A percentile compares a stretch with the other conserved stretches of the same genome.
Evolutionary conservation across 179 eudicot genomes (phyloP).

Genomic region (Corrigiola litoralis): DNA sequence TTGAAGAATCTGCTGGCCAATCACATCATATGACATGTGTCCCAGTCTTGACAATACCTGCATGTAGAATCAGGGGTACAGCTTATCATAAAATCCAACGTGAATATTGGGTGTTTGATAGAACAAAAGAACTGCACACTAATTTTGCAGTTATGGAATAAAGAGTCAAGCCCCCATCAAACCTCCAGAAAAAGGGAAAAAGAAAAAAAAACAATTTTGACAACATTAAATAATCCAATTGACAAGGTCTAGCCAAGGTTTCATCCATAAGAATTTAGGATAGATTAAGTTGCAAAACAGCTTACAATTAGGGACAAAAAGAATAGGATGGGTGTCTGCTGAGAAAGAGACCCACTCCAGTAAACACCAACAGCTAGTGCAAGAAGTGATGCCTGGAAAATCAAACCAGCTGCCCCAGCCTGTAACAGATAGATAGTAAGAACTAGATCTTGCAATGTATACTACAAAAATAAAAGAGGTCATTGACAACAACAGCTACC

Average conservation of each 20-base stretch:
- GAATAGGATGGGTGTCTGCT: slow-evolving; percentile 58
- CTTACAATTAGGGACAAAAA: slow-evolving; percentile 77
- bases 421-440: slow-evolving; percentile 24
- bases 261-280: background rate
- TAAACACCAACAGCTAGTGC: slow-evolving; percentile 76
- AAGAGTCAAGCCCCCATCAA: background rate
- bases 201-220: background rate
- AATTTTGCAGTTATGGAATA: background rate
- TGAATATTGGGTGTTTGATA: background rate
- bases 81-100: background rate
- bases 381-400: slow-evolving; percentile 79
- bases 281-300: background rate
- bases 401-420: slow-evolving; percentile 92
- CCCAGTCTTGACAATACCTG: slow-evolving; percentile 90
- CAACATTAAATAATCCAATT: background rate
- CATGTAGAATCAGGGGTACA: background rate
- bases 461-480: background rate
- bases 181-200: slow-evolving; percentile 6
- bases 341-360: slow-evolving; percentile 71
- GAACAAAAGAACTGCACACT: background rate
- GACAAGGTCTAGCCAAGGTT: background rate
- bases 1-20: slow-evolving; percentile 92
- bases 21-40: slow-evolving; percentile 84
- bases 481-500: slow-evolving; percentile 34
- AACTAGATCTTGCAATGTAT: slow-evolving; percentile 3